Percentiles rank a stretch among this genome's conserved stretches.
phyloP scores from a whole-genome alignment of 83 land plant species.

The Larix sibirica region DNA sequence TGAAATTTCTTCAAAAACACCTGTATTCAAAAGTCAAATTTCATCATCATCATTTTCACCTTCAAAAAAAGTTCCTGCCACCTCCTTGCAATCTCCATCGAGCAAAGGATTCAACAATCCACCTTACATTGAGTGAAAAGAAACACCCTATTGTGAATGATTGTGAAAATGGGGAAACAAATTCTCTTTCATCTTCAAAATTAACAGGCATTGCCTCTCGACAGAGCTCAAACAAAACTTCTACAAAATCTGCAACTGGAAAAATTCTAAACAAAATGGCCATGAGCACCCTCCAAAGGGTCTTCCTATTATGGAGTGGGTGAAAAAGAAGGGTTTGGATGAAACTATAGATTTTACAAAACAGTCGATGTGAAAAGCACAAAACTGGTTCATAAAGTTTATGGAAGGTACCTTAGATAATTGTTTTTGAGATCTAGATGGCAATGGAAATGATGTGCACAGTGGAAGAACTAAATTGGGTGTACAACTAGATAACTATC shows the following conservation, averaged over 20 bases:
- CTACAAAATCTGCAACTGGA: conserved; percentile 14
- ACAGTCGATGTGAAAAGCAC: conserved; percentile 48
- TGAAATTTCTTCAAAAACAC: conserved; percentile 27
- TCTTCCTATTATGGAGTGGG: conserved; percentile 59
- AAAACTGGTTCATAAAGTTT: conserved; percentile 81
- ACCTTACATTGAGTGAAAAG: neutral
- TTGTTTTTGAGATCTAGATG: conserved; percentile 40
- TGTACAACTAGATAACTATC: conserved; percentile 56
- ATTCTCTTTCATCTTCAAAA: neutral
- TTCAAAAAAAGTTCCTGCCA: neutral
- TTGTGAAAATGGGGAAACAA: conserved; percentile 1
- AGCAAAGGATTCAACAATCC: neutral
- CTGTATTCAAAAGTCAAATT: neutral
- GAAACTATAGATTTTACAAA: conserved; percentile 73
- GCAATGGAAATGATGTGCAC: neutral
- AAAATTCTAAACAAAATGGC: conserved; percentile 25
- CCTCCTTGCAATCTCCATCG: neutral
- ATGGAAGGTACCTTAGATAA: conserved; percentile 82
- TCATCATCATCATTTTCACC: neutral
- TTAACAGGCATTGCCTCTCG: neutral
- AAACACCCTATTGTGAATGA: conserved; percentile 3
- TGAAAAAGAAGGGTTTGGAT: conserved; percentile 63
- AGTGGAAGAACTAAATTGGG: conserved; percentile 15
- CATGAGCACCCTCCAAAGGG: neutral
- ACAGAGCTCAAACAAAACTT: neutral